Base-by-base conservation (phyloP, 352 stramenopile genomes). In the Thalassiosira mediterranea region DNA sequence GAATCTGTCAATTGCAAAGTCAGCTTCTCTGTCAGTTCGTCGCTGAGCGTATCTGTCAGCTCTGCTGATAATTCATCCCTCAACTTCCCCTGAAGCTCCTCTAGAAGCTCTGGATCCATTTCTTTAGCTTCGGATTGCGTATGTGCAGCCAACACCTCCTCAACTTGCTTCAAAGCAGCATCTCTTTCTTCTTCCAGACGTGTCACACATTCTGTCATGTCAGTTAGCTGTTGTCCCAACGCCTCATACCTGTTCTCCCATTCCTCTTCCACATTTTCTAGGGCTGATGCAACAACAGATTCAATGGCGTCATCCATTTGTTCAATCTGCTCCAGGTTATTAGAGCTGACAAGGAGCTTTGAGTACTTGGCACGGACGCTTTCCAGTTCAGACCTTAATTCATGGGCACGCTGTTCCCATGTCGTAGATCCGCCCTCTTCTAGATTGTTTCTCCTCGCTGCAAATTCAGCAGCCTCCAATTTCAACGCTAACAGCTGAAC, bases 281-380 rank as follows among this genome's bases (percentile, higher is more conserved):
- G 51, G 44, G 64, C 53, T 63, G 46, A 59, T 49, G 68, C 54
- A 46, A 81, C 8, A 57, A 54, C 59, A 44, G 48, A 59, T 76
- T 73, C 54, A 76, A 90, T 76, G 13, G 80, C 67, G 31, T 72
- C 4, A 53, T 83, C 51, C 53, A 88, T 83, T 68, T 76, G 58
- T 23, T 58, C 42, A 38, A 37, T 19, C 19, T 29, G 17, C 1
- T 19, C 7, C 21, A 23, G 11, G 23, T 3, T 28, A 19, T 56
- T 56, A 2, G 47, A 23, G 4, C 23, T 52, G 31, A 70, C 40
- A 19, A 73, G 42, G 44, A 81, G 38, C 38, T 68, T 69, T 3
- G 57, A 68, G 57, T 81, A 81, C 46, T 76, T 81, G n/a, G 32
- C 19, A 23, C 72, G 51, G 10, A 81, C 46, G 65, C 17, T 76